Evolutionary conservation across 768 basidiomycete species (phyloP), one percentile per base, ranked within the genome.

Genomic region (Boletus tomentosulus): DNA sequence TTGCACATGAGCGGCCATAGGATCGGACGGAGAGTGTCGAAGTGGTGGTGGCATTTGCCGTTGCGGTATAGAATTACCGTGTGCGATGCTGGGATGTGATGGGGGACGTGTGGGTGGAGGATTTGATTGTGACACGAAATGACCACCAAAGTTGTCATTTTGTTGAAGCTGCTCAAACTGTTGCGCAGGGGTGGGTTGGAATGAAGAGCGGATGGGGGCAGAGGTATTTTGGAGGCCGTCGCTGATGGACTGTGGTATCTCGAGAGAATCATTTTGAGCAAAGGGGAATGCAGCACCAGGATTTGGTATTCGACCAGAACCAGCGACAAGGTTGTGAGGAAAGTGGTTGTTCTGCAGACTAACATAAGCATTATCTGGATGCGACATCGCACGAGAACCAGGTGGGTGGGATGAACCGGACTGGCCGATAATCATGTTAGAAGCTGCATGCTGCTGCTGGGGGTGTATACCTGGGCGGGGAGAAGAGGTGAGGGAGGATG

Each of bases 131-230:
- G 66, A 51, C 30, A 66, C 66, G 48, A 75, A 77, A 58, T 70
- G 67, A 51, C 60, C 30, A 33, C 57, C 43, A 52, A 71, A 77
- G 34, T 54, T 63, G 45, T 74, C 70, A 50, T 56, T 57, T 57
- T 73, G 70, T 55, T 75, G 77, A 74, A 84, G 82, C 61, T 82
- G 76, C 51, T 80, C 80, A 56, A 79, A 77, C 51, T 82, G 79
- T 62, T 89, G 86, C 3, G 84, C 83, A 2, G 86, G 84, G 0
- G 85, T 86, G 12, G 76, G 64, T 28, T 77, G 76, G 60, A 84
- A 82, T 8, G 67, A 62, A 6, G 71, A 30, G 27, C 79, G 79
- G 31, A 61, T 60, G 24, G 59, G 49, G 47, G 66, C 73, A 10
- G 75, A 61, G 16, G 79, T 67, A 41, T 70, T 69, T 35, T 73